Evolutionary conservation across 345 rosid species (phyloP).

Genomic region (Linum lewisii): DNA sequence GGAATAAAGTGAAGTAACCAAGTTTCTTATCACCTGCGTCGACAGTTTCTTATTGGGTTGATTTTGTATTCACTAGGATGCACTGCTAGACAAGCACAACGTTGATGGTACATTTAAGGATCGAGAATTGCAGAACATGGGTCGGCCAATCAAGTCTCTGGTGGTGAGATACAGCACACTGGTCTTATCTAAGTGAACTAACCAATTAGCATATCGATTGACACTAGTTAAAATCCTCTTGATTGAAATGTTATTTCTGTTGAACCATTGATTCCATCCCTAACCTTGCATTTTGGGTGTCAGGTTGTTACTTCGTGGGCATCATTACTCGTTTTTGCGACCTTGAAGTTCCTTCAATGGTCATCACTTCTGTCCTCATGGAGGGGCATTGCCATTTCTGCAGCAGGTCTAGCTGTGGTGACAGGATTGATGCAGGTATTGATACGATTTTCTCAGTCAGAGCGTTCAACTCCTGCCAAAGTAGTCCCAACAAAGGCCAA

Average conservation of each 20-base stretch:
- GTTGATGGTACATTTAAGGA: conserved; percentile 22
- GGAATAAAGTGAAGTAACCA: too few species aligned
- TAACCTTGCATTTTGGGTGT: background rate
- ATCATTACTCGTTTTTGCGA: conserved; percentile 15
- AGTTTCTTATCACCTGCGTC: background rate
- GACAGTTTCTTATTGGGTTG: background rate
- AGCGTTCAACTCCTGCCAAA: conserved; percentile 25
- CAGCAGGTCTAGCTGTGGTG: conserved; percentile 8
- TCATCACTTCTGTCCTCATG: conserved; percentile 21
- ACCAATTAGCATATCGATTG: too few species aligned
- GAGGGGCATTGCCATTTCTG: conserved; percentile 14
- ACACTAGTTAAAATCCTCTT: too few species aligned
- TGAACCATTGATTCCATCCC: too few species aligned
- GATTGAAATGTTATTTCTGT: too few species aligned
- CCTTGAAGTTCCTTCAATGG: conserved; percentile 27
- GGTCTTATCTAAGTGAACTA: too few species aligned
- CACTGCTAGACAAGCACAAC: conserved; percentile 22
- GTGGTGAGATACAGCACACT: conserved; percentile 17
- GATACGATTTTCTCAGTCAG: conserved; percentile 25
- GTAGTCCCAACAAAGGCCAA: conserved; percentile 48
- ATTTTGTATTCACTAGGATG: conserved; percentile 15
- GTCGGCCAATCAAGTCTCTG: conserved; percentile 23
- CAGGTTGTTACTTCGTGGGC: conserved; percentile 27
- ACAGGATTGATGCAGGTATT: conserved; percentile 21
- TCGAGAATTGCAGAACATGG: conserved; percentile 19